Evolutionary conservation across 2,329 filamentous ascomycete genomes (phyloP).

Genomic region (Colletotrichum cereale): DNA sequence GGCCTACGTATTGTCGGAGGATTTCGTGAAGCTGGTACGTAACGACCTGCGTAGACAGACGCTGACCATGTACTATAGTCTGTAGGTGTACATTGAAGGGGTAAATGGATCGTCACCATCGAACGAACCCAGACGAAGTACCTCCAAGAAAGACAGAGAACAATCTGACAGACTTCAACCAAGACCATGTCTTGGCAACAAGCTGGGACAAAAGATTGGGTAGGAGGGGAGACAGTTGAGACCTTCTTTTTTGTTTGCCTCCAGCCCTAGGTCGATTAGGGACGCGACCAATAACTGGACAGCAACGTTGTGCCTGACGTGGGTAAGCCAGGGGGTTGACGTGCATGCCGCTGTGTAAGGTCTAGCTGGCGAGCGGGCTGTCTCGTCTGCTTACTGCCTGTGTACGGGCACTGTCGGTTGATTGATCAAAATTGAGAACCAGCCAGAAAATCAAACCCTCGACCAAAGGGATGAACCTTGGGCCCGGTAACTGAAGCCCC

Average conservation of each 20-base stretch:
- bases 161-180: slow-evolving; percentile 1
- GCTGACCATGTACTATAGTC: not conserved
- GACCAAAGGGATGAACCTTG: slow-evolving; percentile 2
- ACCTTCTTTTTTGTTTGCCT: slow-evolving; percentile 22
- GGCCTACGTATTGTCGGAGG: slow-evolving; percentile 9
- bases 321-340: slow-evolving; percentile 15
- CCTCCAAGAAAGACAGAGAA: slow-evolving; percentile 7
- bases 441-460: not conserved
- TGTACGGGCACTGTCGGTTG: not conserved
- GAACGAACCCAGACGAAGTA: not conserved
- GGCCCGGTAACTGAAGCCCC: slow-evolving; percentile 5
- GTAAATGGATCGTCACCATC: not conserved
- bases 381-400: slow-evolving; percentile 3
- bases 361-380: slow-evolving; percentile 9
- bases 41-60: slow-evolving; percentile 24
- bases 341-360: slow-evolving; percentile 10
- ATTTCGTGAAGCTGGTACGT: slow-evolving; percentile 27
- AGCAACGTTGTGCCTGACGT: slow-evolving; percentile 30
- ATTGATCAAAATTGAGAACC: not conserved
- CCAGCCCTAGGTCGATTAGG: slow-evolving; percentile 29
- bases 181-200: slow-evolving; percentile 15
- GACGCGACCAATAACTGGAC: slow-evolving; percentile 13
- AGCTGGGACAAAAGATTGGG: slow-evolving; percentile 2
- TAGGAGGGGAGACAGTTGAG: slow-evolving; percentile 1
- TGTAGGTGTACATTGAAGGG: slow-evolving; percentile 1